Percentiles rank a stretch among this genome's conserved stretches.
These are phyloP conservation scores for Pyricularia grisea DNA, from an alignment of 2,329 filamentous ascomycete genomes.

Conservation along the genomic window DNA sequence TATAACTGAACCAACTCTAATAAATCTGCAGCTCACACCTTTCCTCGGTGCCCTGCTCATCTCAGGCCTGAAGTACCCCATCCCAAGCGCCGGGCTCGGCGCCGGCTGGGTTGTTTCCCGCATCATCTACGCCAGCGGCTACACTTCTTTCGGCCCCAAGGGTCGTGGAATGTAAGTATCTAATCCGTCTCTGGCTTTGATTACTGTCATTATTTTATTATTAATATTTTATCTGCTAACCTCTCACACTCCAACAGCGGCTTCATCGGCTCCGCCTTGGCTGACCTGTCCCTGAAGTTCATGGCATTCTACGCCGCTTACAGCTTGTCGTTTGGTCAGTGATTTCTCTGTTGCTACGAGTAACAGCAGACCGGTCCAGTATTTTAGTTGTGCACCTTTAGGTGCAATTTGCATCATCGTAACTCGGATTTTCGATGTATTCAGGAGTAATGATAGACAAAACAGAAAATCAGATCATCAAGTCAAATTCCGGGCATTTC, in stretches of 20 bases:
- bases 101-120: constrained; percentile 42
- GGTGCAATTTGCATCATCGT: background rate
- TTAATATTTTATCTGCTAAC: background rate
- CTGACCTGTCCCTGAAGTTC: background rate
- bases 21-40: constrained; percentile 21
- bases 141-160: constrained; percentile 34
- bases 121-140: constrained; percentile 46
- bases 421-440: background rate
- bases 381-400: background rate
- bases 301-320: constrained; percentile 1
- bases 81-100: constrained; percentile 37
- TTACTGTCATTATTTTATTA: background rate
- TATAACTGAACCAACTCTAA: background rate
- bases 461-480: background rate
- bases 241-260: background rate
- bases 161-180: constrained; percentile 30
- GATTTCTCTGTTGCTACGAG: background rate
- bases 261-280: background rate
- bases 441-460: background rate
- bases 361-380: background rate
- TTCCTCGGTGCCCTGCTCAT: constrained; percentile 44
- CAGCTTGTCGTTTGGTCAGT: background rate
- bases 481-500: background rate
- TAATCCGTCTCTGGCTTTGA: background rate
- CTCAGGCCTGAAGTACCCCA: constrained; percentile 45